A percentile compares a stretch with the other conserved stretches of the same genome.
Conservation (phyloP, 2,329 filamentous ascomycete genomes). For the Colletotrichum viniferum region DNA sequence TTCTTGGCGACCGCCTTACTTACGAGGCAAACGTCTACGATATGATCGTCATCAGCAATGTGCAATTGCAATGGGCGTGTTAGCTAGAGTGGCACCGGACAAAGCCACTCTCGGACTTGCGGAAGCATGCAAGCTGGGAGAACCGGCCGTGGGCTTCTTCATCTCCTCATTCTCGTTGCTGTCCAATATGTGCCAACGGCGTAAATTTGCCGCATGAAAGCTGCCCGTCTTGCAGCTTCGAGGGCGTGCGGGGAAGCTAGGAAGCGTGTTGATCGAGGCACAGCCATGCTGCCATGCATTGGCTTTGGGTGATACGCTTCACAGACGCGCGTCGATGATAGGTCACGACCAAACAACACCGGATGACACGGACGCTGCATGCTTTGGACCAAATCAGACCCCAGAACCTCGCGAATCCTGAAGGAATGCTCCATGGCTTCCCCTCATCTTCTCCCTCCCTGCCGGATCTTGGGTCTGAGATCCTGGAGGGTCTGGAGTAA, state of each 20-base stretch:
- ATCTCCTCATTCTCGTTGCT: neutral
- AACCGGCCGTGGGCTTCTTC: neutral
- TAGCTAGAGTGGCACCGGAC: neutral
- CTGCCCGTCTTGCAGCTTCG: neutral
- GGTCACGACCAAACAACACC: slow-evolving; percentile 1
- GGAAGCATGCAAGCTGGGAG: neutral
- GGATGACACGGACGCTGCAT: slow-evolving; percentile 18
- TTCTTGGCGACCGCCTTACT: neutral
- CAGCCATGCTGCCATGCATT: slow-evolving; percentile 19
- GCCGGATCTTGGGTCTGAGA: slow-evolving; percentile 8
- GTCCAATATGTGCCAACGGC: neutral
- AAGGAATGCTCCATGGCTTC: slow-evolving; percentile 4
- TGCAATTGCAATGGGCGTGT: neutral
- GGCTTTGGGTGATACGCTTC: neutral
- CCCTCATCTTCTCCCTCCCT: slow-evolving; percentile 1
- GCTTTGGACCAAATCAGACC: slow-evolving; percentile 4
- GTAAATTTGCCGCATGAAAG: neutral
- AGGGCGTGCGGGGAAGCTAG: slow-evolving; percentile 15
- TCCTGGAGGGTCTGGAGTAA: slow-evolving; percentile 13
- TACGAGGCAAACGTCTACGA: neutral
- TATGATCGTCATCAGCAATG: neutral
- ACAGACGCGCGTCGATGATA: slow-evolving; percentile 19
- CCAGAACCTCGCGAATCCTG: neutral
- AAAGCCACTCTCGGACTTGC: slow-evolving; percentile 1
- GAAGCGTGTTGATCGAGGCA: slow-evolving; percentile 13